phyloP scores from a whole-genome alignment of 2,329 filamentous ascomycete species.

The Cryoendolithus antarcticus region DNA sequence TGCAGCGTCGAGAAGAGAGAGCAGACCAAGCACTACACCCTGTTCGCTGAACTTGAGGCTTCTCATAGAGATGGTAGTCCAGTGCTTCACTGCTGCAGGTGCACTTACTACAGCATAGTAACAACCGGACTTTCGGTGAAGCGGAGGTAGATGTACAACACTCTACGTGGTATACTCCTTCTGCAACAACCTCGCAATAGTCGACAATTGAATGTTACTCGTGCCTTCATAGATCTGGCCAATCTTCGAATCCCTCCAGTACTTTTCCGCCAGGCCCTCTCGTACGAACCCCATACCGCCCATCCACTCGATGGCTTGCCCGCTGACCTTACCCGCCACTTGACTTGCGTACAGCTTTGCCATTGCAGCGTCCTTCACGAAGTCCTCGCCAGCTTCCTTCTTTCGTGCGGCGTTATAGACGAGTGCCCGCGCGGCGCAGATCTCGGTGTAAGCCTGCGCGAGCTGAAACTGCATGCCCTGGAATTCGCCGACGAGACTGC shows the following conservation, averaged over 20 bases:
- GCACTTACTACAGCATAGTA: too few relatives aligned
- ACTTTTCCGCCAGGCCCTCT: conserved; percentile 95
- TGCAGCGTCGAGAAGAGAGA: too few relatives aligned
- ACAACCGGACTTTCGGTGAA: too few relatives aligned
- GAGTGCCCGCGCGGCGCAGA: conserved; percentile 76
- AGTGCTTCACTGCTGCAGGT: too few relatives aligned
- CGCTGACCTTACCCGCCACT: conserved; percentile 75
- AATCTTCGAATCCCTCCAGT: conserved; percentile 95
- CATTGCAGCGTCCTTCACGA: conserved; percentile 94
- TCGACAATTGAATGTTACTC: conserved; percentile 60
- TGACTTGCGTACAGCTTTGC: conserved; percentile 92
- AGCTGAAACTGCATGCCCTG: conserved; percentile 99
- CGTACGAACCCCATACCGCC: conserved; percentile 97
- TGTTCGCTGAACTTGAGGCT: too few relatives aligned
- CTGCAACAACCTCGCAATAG: conserved; percentile 59
- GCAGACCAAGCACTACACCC: too few relatives aligned
- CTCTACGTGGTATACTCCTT: conserved; percentile 50
- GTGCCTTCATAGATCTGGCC: conserved; percentile 76
- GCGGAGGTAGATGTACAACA: too few relatives aligned
- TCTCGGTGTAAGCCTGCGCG: conserved; percentile 89
- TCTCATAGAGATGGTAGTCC: too few relatives aligned
- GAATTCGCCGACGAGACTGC: conserved; percentile 85
- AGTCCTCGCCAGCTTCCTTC: conserved; percentile 95
- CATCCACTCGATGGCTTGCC: conserved; percentile 95
- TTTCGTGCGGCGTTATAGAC: conserved; percentile 94